Evolutionary conservation across 805 yeast species (phyloP).

Genomic region (Ogataea nakhonphanomensis): DNA sequence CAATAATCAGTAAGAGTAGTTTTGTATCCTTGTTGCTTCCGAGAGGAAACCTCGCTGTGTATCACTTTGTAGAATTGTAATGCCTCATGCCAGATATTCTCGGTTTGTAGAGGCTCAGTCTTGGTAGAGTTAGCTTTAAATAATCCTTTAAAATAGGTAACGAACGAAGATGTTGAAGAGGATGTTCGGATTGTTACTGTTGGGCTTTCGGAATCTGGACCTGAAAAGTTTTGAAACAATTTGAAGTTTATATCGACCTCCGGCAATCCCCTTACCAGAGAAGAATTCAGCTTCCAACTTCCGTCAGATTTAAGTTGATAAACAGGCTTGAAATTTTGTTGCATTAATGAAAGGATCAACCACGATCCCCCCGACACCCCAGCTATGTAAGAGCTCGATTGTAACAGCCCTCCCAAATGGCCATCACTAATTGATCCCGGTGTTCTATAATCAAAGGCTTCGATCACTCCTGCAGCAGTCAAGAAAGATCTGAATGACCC

Average conservation of each 20-base stretch:
- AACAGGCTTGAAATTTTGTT: constrained; percentile 38
- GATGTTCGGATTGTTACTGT: constrained; percentile 12
- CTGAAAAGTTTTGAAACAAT: constrained; percentile 2
- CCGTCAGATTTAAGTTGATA: constrained; percentile 24
- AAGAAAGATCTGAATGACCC: constrained; percentile 61
- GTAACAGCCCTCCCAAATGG: constrained; percentile 51
- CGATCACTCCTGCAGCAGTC: constrained; percentile 51
- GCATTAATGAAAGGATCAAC: constrained; percentile 50
- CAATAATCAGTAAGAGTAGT: constrained; percentile 65
- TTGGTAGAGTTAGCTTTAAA: constrained; percentile 7
- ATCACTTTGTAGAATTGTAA: constrained; percentile 48
- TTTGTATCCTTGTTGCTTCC: constrained; percentile 50
- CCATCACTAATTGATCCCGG: constrained; percentile 29
- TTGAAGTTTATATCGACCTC: constrained; percentile 40
- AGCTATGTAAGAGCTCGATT: constrained; percentile 51
- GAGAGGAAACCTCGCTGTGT: constrained; percentile 51
- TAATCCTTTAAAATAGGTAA: constrained; percentile 12
- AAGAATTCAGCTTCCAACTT: constrained; percentile 43
- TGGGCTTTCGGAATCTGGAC: constrained; percentile 1
- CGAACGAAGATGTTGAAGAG: constrained; percentile 12
- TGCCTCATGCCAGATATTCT: constrained; percentile 18
- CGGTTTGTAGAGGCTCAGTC: constrained; percentile 12
- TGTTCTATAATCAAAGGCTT: constrained; percentile 50
- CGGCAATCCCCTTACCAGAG: constrained; percentile 56
- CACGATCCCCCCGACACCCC: constrained; percentile 76